Evolutionary conservation across 192 early-diverging fungal genomes (phyloP), one percentile per base, ranked within the genome.

Genomic region (Backusella liffmaniae): DNA sequence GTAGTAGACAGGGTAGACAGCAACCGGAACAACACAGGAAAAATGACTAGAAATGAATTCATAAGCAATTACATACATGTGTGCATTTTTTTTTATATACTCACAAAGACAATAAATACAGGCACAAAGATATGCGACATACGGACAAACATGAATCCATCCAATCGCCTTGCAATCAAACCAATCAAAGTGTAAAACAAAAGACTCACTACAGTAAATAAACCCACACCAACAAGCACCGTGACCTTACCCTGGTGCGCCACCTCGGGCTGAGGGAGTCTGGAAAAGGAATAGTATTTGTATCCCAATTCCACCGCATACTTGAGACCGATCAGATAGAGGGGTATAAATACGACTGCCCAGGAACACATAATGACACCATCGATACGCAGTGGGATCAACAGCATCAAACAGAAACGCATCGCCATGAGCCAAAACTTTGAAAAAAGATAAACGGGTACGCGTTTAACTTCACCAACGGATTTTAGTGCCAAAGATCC

Each of bases 331-430:
- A 91, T 81, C 15, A 93, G 66, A 68, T 93, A 94, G 30, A 88
- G 76, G 7, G 93, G 93, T 21, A 87, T 87, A 79, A 94, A 93
- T 16, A 94, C 86, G 26, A 90, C 37, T 3, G 67, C 87, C 93
- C 93, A 94, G 49, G 84, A 86, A 76, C 86, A 87, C 23, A 77
- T 78, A 42, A 89, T 87, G 13, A 70, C 70, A 36, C 80, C 68
- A 75, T 91, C 88, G 72, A 94, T 88, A 46, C 85, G 86, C 37
- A 90, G 76, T 30, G 90, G 81, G 13, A 98, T 82, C 23, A 98
- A 78, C 34, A 94, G 81, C 12, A 86, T 87, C 74, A 92, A 86
- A 59, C 84, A 62, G 13, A 96, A 44, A 44, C 97, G 88, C 30
- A 96, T 79, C 5, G 80, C 70, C 73, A 90, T 84, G 84, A 89